Percentiles rank a stretch among this genome's conserved stretches.
Evolutionary conservation across 805 yeast genomes (phyloP).

Genomic region (Saccharomyces eubayanus): DNA sequence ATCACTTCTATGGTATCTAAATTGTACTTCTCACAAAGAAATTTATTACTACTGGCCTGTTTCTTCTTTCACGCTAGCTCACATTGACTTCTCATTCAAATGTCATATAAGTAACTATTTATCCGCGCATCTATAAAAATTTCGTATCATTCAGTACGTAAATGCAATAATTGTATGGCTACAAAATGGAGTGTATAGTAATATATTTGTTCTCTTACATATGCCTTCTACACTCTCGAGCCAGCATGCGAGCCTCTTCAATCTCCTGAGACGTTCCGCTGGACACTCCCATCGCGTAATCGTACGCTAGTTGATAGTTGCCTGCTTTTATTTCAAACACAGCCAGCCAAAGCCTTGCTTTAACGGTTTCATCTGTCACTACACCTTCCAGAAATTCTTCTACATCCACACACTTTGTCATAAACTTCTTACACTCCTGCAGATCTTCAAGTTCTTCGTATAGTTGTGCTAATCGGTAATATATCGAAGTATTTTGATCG

Average conservation of each 20-base stretch:
- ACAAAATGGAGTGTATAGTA: background rate
- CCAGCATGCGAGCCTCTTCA: conserved; percentile 81
- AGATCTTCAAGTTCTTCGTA: conserved; percentile 49
- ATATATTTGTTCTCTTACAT: conserved; percentile 1
- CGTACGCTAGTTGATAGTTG: conserved; percentile 61
- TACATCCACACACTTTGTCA: conserved; percentile 49
- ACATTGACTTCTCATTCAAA: background rate
- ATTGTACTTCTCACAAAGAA: background rate
- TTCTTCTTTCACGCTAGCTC: background rate
- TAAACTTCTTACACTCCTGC: conserved; percentile 48
- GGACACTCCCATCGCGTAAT: conserved; percentile 60
- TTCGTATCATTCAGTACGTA: background rate
- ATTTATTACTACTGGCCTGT: background rate
- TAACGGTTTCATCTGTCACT: conserved; percentile 62
- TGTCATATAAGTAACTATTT: background rate
- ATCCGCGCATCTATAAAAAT: background rate
- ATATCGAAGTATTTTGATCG: conserved; percentile 44
- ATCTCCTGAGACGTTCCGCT: conserved; percentile 76
- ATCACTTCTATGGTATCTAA: background rate
- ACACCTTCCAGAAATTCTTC: conserved; percentile 55
- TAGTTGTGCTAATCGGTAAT: conserved; percentile 57
- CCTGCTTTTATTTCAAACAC: conserved; percentile 47
- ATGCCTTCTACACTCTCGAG: conserved; percentile 63
- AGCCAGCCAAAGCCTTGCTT: conserved; percentile 84
- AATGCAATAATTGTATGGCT: background rate